Evolutionary conservation across 805 yeast species (phyloP), one percentile per base, ranked within the genome.

Genomic region (Kluyveromyces siamensis): DNA sequence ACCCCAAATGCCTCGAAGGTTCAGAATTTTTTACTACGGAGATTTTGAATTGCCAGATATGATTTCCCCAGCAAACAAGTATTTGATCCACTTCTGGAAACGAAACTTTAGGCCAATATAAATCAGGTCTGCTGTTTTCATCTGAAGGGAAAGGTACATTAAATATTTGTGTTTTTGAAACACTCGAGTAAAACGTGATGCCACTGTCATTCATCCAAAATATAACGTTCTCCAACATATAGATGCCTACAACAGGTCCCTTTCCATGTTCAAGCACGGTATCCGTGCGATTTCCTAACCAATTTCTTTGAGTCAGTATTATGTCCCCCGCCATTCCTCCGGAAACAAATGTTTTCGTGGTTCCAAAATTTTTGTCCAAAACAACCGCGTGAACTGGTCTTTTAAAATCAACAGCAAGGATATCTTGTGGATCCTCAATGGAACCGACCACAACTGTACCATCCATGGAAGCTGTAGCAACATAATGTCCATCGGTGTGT

Each of bases 271-370:
- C 84, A 6, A 93, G 50, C 0, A 75, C 66, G 0, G 79, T 72
- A 57, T 93, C 98, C 2, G 73, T 72, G 49, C 96, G 74, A 51
- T 83, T 81, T 1, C 95, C 95, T 7, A 93, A 69, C 99, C 99
- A 91, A 57, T 85, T 86, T 53, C 82, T 74, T 37, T 83, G 83
- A 1, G 95, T 84, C 43, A 81, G 68, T 0, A 85, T 67, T 0
- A 93, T 83, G 43, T 85, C 80, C 0, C 97, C 97, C 8, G 89
- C 83, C 69, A 83, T 88, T 0, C 97, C 97, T 2, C 98, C 97
- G 33, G 90, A 82, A 0, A 88, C 72, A 56, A 89, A 91, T 9
- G 83, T 73, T 48, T 79, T 77, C 0, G 81, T 73, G 9, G 72
- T 73, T 39, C 62, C 64, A 62, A 87, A 93, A 49, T 82, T 77